Conservation (phyloP, 2,329 filamentous ascomycete genomes). For the Scedosporium aurantiacum region DNA sequence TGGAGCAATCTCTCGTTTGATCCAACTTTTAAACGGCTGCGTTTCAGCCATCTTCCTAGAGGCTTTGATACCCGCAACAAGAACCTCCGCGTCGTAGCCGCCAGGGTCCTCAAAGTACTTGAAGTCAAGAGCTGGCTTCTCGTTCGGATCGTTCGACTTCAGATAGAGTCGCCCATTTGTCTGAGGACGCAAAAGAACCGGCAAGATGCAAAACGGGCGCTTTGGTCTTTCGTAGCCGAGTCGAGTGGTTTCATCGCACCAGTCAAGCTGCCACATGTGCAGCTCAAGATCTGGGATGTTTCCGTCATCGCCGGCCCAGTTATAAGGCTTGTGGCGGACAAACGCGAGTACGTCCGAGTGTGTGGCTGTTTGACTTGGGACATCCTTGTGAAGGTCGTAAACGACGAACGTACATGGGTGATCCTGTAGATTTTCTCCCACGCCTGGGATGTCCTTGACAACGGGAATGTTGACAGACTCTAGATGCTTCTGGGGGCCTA, state of each 20-base stretch:
- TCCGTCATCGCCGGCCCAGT: constrained; percentile 58
- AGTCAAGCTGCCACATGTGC: constrained; percentile 94
- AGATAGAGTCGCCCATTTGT: constrained; percentile 70
- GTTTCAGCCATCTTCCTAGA: constrained; percentile 68
- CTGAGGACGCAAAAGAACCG: constrained; percentile 76
- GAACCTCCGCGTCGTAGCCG: constrained; percentile 73
- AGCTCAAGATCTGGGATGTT: constrained; percentile 83
- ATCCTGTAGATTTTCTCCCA: constrained; percentile 52
- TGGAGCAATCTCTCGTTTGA: constrained; percentile 71
- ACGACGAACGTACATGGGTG: constrained; percentile 51
- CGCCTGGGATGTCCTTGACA: constrained; percentile 46
- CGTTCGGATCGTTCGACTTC: constrained; percentile 60
- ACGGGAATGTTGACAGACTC: constrained; percentile 40
- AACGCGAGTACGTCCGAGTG: constrained; percentile 85
- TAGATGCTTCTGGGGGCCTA: constrained; percentile 44
- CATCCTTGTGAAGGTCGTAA: constrained; percentile 71
- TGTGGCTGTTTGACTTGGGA: constrained; percentile 78
- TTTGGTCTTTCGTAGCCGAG: constrained; percentile 66
- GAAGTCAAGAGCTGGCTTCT: constrained; percentile 80
- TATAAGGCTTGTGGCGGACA: constrained; percentile 62
- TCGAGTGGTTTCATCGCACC: constrained; percentile 73
- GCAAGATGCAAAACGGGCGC: constrained; percentile 83
- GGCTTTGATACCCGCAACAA: constrained; percentile 65
- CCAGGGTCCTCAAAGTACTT: constrained; percentile 81
- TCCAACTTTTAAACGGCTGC: constrained; percentile 70